Evolutionary conservation across 2,329 filamentous ascomycete genomes (phyloP), one percentile per base, ranked within the genome.

Genomic region (Xylariaceae sp.): DNA sequence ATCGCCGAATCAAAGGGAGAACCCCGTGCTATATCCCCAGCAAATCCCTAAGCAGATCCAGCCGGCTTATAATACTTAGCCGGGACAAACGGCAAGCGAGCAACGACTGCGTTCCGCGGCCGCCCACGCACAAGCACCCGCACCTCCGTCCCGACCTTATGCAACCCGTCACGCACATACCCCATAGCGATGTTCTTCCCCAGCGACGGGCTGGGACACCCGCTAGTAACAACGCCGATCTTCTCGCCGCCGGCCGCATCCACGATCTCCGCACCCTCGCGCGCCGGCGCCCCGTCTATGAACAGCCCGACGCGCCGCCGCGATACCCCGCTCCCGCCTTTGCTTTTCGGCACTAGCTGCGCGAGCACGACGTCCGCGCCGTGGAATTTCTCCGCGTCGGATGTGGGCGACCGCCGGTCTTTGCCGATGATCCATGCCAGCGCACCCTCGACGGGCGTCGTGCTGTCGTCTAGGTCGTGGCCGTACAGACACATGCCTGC

Each of bases 401-500:
- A 41, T 54, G 62, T 61, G 6, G 70, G 61, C 50, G 47, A 73
- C 19, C 80, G 86, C 16, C 92, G 84, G 52, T 86, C 83, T 68
- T 90, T 91, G 60, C 88, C 86, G 56, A 99, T 85, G 66, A 96
- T 82, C 92, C 94, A 99, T 61, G 70, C 68, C 30, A 84, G 76
- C 13, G 71, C 76, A 30, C 72, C 81, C 71, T 84, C 81, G 59
- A 80, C 78, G 15, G 80, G 80, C 15, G 80, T 83, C 16, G 78
- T 83, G n/a, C 72, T 71, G 68, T 96, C 92, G 69, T 95, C 85
- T 36, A 99, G 81, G 71, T 99, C 94, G 74, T 97, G 90, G n/a
- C 94, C 94, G 74, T 99, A 99, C n/a, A 99, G 80, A 72, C 94
- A 99, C 92, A 99, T 95, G 57, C 94, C 94, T 0, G 94, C 94